Percentiles rank a stretch among this genome's conserved stretches.
These are phyloP conservation scores for Serendipita sp. DNA, from an alignment of 768 basidiomycete genomes.

Conservation along the genomic window DNA sequence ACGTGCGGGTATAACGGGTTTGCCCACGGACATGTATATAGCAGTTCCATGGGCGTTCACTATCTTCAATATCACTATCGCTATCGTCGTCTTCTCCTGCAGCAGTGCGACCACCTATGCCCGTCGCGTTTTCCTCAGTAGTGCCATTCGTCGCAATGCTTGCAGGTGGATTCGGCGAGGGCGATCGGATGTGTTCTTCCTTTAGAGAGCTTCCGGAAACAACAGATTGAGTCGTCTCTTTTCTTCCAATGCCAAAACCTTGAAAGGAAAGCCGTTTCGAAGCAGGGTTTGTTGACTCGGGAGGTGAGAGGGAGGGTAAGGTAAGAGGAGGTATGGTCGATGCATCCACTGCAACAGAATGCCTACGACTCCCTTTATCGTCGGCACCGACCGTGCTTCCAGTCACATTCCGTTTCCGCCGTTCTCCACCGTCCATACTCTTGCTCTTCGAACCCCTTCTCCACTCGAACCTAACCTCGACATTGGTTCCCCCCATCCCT, in stretches of 20 bases:
- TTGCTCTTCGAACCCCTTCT: conserved; percentile 25
- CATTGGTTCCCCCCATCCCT: conserved; percentile 15
- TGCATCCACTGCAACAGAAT: neutral
- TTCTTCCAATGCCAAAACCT: neutral
- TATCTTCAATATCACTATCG: conserved; percentile 89
- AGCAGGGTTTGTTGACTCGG: neutral
- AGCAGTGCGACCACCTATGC: neutral
- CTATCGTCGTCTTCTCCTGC: conserved; percentile 29
- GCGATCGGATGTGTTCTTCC: neutral
- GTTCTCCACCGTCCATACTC: neutral
- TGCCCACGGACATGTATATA: conserved; percentile 42
- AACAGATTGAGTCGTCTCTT: neutral
- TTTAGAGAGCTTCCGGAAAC: neutral
- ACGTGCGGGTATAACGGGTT: neutral
- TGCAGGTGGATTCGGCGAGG: neutral
- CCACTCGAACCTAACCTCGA: conserved; percentile 75
- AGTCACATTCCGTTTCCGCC: neutral
- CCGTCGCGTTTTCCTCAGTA: neutral
- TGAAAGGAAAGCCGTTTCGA: conserved; percentile 1
- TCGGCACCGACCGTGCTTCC: neutral
- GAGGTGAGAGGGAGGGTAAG: neutral
- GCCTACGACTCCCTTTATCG: neutral
- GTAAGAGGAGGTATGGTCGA: neutral
- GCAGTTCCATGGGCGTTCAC: conserved; percentile 92
- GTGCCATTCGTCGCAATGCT: neutral